Percentiles rank a stretch among this genome's conserved stretches.
Conservation (phyloP, 306 rosid genomes). For the Rosa chinensis region DNA sequence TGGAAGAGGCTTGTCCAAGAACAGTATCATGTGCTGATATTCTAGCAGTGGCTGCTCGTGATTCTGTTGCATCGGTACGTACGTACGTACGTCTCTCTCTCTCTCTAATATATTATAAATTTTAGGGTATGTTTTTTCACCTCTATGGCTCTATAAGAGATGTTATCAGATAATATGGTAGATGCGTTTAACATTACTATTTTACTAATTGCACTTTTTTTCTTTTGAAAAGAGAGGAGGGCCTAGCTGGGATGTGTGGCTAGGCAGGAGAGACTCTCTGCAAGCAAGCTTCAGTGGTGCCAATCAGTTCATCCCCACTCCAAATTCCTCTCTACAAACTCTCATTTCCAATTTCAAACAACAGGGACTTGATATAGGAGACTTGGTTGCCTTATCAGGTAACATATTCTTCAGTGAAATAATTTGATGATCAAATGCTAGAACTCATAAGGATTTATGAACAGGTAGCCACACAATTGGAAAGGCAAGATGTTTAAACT, state of each 20-base stretch:
- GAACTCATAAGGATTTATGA: not conserved
- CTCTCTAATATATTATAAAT: not conserved
- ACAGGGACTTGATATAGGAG: slow-evolving; percentile 67
- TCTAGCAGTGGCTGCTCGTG: slow-evolving; percentile 84
- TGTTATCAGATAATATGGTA: not conserved
- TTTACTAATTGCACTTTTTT: not conserved
- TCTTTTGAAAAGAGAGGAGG: slow-evolving; percentile 67
- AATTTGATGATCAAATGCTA: not conserved
- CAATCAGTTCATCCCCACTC: slow-evolving; percentile 70
- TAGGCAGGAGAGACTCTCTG: slow-evolving; percentile 81
- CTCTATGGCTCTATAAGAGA: not conserved
- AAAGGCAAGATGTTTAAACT: slow-evolving; percentile 73
- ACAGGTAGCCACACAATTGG: slow-evolving; percentile 93
- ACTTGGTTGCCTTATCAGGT: slow-evolving; percentile 79
- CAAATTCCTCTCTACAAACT: slow-evolving; percentile 73
- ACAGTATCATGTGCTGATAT: slow-evolving; percentile 91
- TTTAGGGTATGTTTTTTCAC: not conserved
- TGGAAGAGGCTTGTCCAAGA: slow-evolving; percentile 73
- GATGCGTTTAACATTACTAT: not conserved
- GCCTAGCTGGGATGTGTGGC: slow-evolving; percentile 65
- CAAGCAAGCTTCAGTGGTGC: slow-evolving; percentile 80
- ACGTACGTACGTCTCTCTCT: not conserved
- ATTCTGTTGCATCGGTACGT: slow-evolving; percentile 60
- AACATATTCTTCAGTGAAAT: not conserved
- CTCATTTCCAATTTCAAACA: slow-evolving; percentile 60